Conservation (phyloP, 2,329 filamentous ascomycete genomes). For the Tolypocladium guangdongense region DNA sequence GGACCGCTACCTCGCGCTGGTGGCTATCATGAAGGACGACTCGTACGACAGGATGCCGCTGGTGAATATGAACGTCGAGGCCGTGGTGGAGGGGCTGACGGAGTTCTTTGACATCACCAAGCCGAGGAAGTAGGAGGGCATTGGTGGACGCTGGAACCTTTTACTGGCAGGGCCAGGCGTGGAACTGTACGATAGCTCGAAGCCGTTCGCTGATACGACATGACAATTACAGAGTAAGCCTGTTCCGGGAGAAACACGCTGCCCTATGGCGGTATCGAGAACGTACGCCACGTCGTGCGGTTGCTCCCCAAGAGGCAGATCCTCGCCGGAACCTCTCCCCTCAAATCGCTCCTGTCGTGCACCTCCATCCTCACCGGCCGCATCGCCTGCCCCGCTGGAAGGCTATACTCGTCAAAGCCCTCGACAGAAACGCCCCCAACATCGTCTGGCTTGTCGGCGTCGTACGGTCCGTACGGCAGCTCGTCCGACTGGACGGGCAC, state of each 20-base stretch:
- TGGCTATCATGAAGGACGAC: slow-evolving; percentile 79
- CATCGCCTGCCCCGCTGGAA: slow-evolving; percentile 16
- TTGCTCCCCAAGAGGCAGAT: slow-evolving; percentile 41
- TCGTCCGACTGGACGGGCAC: slow-evolving; percentile 25
- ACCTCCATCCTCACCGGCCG: slow-evolving; percentile 41
- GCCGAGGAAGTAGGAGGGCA: slow-evolving; percentile 27
- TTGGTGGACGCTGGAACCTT: neutral
- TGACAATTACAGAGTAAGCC: neutral
- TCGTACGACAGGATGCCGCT: slow-evolving; percentile 74
- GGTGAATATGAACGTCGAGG: slow-evolving; percentile 79
- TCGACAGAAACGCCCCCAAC: slow-evolving; percentile 5
- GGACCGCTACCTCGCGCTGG: slow-evolving; percentile 65
- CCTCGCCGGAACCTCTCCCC: slow-evolving; percentile 36
- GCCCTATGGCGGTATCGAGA: slow-evolving; percentile 20
- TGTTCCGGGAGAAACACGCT: neutral
- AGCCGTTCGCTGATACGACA: neutral
- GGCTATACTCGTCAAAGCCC: slow-evolving; percentile 9
- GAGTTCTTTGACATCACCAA: slow-evolving; percentile 70
- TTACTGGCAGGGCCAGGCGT: neutral
- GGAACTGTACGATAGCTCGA: neutral
- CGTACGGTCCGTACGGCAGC: slow-evolving; percentile 26
- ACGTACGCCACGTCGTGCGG: slow-evolving; percentile 35
- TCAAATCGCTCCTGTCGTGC: slow-evolving; percentile 28
- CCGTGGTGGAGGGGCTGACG: slow-evolving; percentile 66
- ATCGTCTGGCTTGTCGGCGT: slow-evolving; percentile 8